Evolutionary conservation across 192 early-diverging fungal species (phyloP).

Genomic region (Entomortierella chlamydospora): DNA sequence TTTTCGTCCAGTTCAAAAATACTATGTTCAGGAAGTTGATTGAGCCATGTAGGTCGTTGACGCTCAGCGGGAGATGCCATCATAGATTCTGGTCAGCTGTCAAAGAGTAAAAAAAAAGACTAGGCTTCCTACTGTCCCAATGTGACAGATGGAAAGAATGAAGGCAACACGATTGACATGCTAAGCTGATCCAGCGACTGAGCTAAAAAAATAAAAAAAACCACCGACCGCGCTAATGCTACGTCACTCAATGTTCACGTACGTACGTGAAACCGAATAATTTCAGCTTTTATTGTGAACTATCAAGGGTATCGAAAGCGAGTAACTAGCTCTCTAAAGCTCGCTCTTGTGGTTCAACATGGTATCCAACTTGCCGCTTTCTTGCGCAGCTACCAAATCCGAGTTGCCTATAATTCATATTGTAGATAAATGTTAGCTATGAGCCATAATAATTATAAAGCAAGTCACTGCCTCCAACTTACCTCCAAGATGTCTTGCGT

Average conservation of each 20-base stretch:
- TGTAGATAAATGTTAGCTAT: not conserved
- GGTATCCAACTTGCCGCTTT: slow-evolving; percentile 31
- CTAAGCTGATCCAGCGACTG: not conserved
- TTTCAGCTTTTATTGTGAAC: too few relatives aligned
- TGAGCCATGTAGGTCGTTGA: slow-evolving; percentile 41
- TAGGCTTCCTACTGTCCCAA: not conserved
- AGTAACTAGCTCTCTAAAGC: slow-evolving; percentile 18
- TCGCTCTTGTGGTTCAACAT: slow-evolving; percentile 30
- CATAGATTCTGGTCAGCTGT: not conserved
- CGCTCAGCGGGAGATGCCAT: not conserved
- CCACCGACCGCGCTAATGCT: too few relatives aligned
- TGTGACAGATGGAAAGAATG: not conserved
- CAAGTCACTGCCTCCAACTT: not conserved
- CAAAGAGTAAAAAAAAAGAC: not conserved
- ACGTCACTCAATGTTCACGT: too few relatives aligned
- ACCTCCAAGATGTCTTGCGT: slow-evolving; percentile 70
- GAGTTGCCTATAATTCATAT: slow-evolving; percentile 23
- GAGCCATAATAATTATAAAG: too few relatives aligned
- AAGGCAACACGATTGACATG: not conserved
- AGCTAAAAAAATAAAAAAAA: too few relatives aligned
- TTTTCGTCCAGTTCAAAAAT: slow-evolving; percentile 51
- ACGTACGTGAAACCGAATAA: too few relatives aligned
- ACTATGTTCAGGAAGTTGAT: slow-evolving; percentile 45
- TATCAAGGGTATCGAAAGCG: too few relatives aligned
- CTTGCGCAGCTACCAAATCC: slow-evolving; percentile 36